Percentiles rank a stretch among this genome's conserved stretches.
Evolutionary conservation across 179 eudicot species (phyloP).

Genomic region (Kewa caespitosa): DNA sequence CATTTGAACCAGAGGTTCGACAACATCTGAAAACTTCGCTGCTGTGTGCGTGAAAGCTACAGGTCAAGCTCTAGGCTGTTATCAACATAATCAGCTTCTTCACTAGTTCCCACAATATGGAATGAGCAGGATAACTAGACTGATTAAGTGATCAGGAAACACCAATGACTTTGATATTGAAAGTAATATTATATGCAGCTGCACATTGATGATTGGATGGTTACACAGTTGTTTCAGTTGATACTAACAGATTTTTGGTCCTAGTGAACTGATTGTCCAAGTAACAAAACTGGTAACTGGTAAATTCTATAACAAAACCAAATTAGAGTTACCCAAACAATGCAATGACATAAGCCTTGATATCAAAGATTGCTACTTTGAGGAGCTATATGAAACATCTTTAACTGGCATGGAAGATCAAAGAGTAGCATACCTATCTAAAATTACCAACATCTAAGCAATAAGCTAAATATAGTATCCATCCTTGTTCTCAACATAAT

Average conservation of each 20-base stretch:
- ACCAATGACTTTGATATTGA: neutral
- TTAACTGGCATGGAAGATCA: neutral
- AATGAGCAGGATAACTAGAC: neutral
- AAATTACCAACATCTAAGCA: neutral
- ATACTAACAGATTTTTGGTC: neutral
- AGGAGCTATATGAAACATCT: neutral
- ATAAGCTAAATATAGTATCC: neutral
- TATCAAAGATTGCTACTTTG: no score
- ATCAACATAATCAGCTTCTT: neutral
- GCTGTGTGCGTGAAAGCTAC: neutral
- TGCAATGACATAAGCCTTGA: neutral
- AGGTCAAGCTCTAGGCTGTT: neutral
- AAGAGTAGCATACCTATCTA: neutral
- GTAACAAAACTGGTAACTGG: neutral
- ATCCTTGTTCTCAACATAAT: neutral
- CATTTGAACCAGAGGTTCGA: no score
- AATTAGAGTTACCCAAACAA: neutral
- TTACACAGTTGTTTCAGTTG: neutral
- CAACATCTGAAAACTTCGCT: no score
- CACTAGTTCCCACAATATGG: neutral
- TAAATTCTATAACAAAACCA: neutral
- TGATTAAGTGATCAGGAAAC: neutral
- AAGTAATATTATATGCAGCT: neutral
- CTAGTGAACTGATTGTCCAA: neutral
- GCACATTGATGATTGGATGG: neutral